These are phyloP conservation scores for Lentinula edodes DNA, from an alignment of 768 basidiomycete genomes.

Conservation along the genomic window DNA sequence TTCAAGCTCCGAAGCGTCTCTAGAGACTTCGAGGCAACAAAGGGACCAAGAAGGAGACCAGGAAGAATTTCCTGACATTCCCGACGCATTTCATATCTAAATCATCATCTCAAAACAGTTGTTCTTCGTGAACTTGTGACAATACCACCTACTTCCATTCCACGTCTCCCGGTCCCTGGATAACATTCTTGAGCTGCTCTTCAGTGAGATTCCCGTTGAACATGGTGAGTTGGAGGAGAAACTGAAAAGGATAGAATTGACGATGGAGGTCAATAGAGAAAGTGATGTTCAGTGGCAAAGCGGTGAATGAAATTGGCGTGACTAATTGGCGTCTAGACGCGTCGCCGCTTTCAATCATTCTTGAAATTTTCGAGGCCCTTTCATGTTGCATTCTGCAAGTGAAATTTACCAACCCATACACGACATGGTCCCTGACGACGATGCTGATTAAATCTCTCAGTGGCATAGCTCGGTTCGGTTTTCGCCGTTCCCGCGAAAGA, in stretches of 20 bases:
- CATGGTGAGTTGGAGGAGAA: background rate
- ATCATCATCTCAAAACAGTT: background rate
- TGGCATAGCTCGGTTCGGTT: too few relatives aligned
- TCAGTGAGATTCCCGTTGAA: slow-evolving; percentile 17
- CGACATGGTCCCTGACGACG: background rate
- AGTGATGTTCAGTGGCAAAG: background rate
- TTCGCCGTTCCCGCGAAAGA: too few relatives aligned
- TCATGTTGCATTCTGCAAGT: background rate
- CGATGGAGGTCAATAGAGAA: background rate
- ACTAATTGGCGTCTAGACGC: background rate
- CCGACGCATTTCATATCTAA: slow-evolving; percentile 91
- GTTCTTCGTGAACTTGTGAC: background rate
- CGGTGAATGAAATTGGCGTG: background rate
- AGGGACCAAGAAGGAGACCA: slow-evolving; percentile 78
- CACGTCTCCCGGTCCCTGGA: slow-evolving; percentile 76
- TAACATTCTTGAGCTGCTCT: slow-evolving; percentile 50
- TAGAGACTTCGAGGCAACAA: slow-evolving; percentile 81
- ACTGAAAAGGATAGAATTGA: background rate
- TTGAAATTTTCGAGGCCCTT: background rate
- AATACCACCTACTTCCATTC: slow-evolving; percentile 69
- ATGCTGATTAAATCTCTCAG: background rate
- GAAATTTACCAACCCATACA: background rate
- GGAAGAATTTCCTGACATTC: slow-evolving; percentile 91
- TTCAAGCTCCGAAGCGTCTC: slow-evolving; percentile 57
- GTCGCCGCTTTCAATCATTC: background rate